Evolutionary conservation across 148 eudicot species (phyloP), one percentile per base, ranked within the genome.

Genomic region (Simmondsia chinensis): DNA sequence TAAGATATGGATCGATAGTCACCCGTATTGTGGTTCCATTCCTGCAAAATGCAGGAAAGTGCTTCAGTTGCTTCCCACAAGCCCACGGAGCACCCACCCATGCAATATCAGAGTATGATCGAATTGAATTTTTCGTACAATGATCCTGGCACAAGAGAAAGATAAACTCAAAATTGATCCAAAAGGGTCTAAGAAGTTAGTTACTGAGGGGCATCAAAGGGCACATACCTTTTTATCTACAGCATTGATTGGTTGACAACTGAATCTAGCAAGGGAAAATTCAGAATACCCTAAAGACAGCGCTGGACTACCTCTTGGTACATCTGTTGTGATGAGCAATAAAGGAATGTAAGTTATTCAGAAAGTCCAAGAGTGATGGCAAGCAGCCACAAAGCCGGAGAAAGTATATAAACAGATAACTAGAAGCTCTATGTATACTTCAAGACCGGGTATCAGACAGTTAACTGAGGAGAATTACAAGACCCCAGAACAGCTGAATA

Each of bases 21-120:
- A 93, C 99, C 35, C 70, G 49, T 24, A 93, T 79, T n/a, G 80
- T 69, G 32, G 77, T 77, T 47, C 83, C 84, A 52, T 79, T 93
- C 64, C 94, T 74, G 62, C 67, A 66, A 62, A 93, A 93, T 44
- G 74, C 69, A 23, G 94, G 78, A 39, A 63, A 86, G 62, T 93
- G 96, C 50, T 73, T 93, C 19, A 93, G 83, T 54, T 79, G 96
- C 69, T 93, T 86, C 39, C 87, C 80, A 59, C 99, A 91, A 13
- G 57, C 46, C 94, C 99, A 86, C 34, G 94, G 48, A 43, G 54
- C 66, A 63, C 94, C 99, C 47, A 94, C 61, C 94, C 96, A 93
- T 48, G 61, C 63, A 54, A 93, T 73, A 38, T 73, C 94, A n/a
- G 95, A 69, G 43, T 40, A 33, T 33, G 68, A 78, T 39, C 61